Percentiles rank a stretch among this genome's conserved stretches.
phyloP scores from a whole-genome alignment of 148 eudicot species.

The Diospyros lotus region DNA sequence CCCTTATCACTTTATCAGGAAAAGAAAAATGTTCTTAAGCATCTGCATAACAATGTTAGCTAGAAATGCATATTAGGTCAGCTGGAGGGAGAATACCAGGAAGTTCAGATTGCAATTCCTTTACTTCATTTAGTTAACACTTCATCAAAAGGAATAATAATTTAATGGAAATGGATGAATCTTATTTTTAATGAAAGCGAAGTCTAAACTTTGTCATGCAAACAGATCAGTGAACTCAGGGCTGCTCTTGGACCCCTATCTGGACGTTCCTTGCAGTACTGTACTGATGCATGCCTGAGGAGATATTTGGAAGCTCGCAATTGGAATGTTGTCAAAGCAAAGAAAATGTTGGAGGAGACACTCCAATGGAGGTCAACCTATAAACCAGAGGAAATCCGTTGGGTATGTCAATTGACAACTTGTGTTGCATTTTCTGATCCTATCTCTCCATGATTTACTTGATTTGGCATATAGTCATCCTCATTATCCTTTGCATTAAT shows the following conservation, averaged over 20 bases:
- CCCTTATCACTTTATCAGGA: too few relatives aligned
- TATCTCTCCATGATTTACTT: neutral
- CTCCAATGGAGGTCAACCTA: slow-evolving; percentile 73
- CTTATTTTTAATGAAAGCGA: too few relatives aligned
- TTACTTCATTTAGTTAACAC: neutral
- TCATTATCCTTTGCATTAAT: neutral
- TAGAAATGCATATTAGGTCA: neutral
- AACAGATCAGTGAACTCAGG: slow-evolving; percentile 60
- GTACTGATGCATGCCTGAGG: slow-evolving; percentile 73
- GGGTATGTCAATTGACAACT: slow-evolving; percentile 46
- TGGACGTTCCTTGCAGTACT: slow-evolving; percentile 51
- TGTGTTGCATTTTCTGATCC: neutral
- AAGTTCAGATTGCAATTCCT: neutral
- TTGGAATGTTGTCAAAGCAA: slow-evolving; percentile 83
- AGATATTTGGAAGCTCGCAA: slow-evolving; percentile 84
- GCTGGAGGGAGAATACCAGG: neutral
- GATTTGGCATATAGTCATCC: neutral
- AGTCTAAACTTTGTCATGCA: slow-evolving; percentile 2
- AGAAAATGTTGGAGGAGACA: slow-evolving; percentile 84
- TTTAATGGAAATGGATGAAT: neutral
- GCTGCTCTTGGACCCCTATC: slow-evolving; percentile 61
- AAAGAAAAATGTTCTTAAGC: neutral
- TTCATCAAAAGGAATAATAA: neutral
- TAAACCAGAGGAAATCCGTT: slow-evolving; percentile 93
- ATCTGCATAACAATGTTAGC: neutral